These are phyloP conservation scores for Lactuca saligna DNA, from an alignment of 129 eudicot species.

Conservation along the genomic window DNA sequence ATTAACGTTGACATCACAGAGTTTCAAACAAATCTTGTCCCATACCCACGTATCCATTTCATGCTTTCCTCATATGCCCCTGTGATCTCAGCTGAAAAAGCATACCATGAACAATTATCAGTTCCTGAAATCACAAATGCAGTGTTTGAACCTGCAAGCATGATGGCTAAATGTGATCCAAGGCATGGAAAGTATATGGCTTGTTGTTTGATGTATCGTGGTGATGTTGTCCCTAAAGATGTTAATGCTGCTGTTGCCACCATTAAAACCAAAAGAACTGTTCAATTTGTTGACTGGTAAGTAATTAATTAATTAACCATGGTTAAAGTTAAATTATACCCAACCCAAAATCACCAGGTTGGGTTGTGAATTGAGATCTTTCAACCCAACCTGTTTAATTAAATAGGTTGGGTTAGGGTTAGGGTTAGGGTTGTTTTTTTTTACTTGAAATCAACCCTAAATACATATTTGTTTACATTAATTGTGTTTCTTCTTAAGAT, in stretches of 20 bases:
- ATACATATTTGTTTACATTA: too few relatives aligned
- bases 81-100: conserved; percentile 91
- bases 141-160: conserved; percentile 90
- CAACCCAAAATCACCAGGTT: too few relatives aligned
- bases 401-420: too few relatives aligned
- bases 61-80: conserved; percentile 99
- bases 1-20: conserved; percentile 90
- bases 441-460: too few relatives aligned
- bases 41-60: conserved; percentile 94
- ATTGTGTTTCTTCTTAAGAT: too few relatives aligned
- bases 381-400: too few relatives aligned
- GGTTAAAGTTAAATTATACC: background rate
- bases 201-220: conserved; percentile 93
- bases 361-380: too few relatives aligned
- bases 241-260: conserved; percentile 97
- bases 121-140: conserved; percentile 94
- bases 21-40: conserved; percentile 95
- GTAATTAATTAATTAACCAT: conserved; percentile 24
- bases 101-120: conserved; percentile 92
- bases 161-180: conserved; percentile 99
- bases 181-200: conserved; percentile 98
- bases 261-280: conserved; percentile 87
- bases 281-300: conserved; percentile 98
- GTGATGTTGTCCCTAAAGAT: conserved; percentile 95
- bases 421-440: too few relatives aligned